Evolutionary conservation across 352 stramenopile species (phyloP), one percentile per base, ranked within the genome.

Genomic region (Phytophthora lateralis): DNA sequence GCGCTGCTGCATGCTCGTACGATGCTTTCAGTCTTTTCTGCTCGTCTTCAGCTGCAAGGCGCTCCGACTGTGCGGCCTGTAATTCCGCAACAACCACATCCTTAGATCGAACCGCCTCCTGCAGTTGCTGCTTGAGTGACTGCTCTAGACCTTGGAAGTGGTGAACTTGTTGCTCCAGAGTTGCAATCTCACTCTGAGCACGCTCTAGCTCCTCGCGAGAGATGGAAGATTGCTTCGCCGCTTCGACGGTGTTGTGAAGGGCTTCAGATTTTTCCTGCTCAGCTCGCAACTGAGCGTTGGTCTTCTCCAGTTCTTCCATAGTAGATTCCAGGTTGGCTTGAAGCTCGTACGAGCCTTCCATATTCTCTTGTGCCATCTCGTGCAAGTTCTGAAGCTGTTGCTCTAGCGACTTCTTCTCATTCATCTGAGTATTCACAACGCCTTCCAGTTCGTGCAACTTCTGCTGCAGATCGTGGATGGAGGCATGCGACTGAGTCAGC

Each of bases 381-480:
- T 89, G 78, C n/a, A 91, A 59, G 43, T 90, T 88, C 51, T 76
- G 71, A 41, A 90, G 56, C 56, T 89, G 78, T 21, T 81, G 69
- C 56, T 88, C 72, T 5, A 91, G 53, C 10, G 66, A 69, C n/a
- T 64, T 59, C 45, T 75, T 80, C 17, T 82, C 72, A 29, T 34
- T 54, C 14, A 56, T 44, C 34, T 71, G 64, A n/a, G 32, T 47
- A 21, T 69, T 63, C 39, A 77, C 55, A 32, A 66, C 48, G 35
- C 58, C 55, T 45, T 75, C 69, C 29, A 81, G 32, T n/a, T 66
- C 63, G 12, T 72, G 46, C 3, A 67, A 41, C 41, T 60, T 71
- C n/a, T 48, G 55, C 38, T 76, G 58, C 26, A 76, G 34, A 6
- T 75, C 69, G 11, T 76, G 30, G 12, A 74, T 42, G 11, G 37